These are phyloP conservation scores for Fagus sylvatica DNA, from an alignment of 306 rosid species.

Conservation along the genomic window DNA sequence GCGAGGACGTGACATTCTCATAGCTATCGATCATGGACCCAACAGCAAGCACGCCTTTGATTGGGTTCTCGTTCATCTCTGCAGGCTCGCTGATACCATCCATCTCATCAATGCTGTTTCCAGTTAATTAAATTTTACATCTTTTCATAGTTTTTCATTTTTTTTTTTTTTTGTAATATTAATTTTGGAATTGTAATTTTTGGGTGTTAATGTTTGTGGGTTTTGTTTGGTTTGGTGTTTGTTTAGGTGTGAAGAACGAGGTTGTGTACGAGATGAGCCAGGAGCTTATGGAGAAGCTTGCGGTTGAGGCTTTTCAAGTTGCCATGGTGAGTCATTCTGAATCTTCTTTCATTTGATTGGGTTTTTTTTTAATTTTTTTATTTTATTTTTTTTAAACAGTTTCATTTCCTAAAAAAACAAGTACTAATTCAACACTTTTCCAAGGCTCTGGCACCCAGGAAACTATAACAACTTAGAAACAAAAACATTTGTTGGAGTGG, in stretches of 20 bases:
- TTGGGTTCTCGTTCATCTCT: constrained; percentile 81
- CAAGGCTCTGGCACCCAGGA: too few relatives aligned
- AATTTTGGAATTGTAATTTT: background rate
- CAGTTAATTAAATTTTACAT: constrained; percentile 32
- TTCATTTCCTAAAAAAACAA: background rate
- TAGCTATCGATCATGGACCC: constrained; percentile 82
- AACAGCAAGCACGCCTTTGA: constrained; percentile 85
- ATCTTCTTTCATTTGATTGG: background rate
- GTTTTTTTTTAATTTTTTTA: background rate
- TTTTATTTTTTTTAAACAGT: background rate
- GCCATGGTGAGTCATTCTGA: constrained; percentile 52
- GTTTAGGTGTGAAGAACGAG: constrained; percentile 59
- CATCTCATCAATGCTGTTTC: constrained; percentile 84
- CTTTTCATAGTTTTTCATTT: background rate
- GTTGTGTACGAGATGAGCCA: constrained; percentile 55
- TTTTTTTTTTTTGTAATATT: background rate
- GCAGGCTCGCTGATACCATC: constrained; percentile 78
- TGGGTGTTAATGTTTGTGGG: background rate
- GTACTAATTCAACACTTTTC: too few relatives aligned
- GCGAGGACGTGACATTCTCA: constrained; percentile 66
- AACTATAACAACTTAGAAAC: too few relatives aligned
- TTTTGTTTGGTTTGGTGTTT: background rate
- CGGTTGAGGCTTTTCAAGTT: constrained; percentile 69
- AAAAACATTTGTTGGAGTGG: too few relatives aligned
- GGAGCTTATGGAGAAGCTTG: constrained; percentile 76